These are phyloP conservation scores for Sarocladium oryzae DNA, from an alignment of 2,329 filamentous ascomycete species.

Conservation along the genomic window DNA sequence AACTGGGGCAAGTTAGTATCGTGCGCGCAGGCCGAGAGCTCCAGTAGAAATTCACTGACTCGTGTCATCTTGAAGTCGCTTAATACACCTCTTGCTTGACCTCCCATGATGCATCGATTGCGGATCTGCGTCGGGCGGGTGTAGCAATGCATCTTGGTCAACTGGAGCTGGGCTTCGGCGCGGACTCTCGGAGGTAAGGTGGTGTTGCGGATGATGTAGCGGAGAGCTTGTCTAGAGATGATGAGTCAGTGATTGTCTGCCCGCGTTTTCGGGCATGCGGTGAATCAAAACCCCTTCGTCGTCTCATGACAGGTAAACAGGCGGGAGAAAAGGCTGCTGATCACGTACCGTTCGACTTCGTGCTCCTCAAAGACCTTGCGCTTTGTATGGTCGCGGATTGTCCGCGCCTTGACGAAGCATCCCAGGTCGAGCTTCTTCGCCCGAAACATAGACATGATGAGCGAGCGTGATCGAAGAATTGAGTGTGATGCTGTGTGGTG, in stretches of 20 bases:
- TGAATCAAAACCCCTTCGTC: too few relatives aligned
- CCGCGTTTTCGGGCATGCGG: too few relatives aligned
- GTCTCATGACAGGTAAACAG: too few relatives aligned
- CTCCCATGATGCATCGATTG: conserved; percentile 87
- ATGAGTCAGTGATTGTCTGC: neutral
- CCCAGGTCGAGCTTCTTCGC: conserved; percentile 85
- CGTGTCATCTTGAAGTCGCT: conserved; percentile 87
- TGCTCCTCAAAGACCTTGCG: conserved; percentile 82
- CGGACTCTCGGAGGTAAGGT: conserved; percentile 74
- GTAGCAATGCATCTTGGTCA: conserved; percentile 94
- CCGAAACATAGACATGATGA: conserved; percentile 76
- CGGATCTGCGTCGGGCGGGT: conserved; percentile 89
- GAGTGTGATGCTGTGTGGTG: too few relatives aligned
- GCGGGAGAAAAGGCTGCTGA: too few relatives aligned
- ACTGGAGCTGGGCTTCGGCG: conserved; percentile 85
- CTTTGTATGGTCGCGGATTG: conserved; percentile 94
- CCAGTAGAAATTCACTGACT: conserved; percentile 48
- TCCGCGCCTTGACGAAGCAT: conserved; percentile 78
- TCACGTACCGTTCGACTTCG: conserved; percentile 78
- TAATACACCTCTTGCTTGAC: conserved; percentile 85
- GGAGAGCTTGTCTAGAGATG: conserved; percentile 74
- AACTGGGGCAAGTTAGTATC: conserved; percentile 52
- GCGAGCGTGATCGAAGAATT: too few relatives aligned
- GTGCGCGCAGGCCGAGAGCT: neutral
- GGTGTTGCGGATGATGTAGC: conserved; percentile 91